Evolutionary conservation across 805 yeast genomes (phyloP).

Genomic region (Metschnikowia shivogae): DNA sequence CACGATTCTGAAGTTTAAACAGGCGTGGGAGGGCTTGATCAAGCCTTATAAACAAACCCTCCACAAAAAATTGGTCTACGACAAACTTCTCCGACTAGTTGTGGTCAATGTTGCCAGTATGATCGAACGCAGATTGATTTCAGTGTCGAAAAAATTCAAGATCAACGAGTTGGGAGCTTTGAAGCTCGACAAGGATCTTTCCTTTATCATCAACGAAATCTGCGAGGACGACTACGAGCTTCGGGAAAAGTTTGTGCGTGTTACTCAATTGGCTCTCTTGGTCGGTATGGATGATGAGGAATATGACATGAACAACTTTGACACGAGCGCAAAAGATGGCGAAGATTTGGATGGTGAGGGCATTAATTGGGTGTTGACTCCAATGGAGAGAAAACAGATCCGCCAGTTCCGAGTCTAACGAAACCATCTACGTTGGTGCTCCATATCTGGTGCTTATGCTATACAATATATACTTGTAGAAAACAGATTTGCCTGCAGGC

Average conservation of each 20-base stretch:
- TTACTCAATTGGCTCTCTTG: constrained; percentile 79
- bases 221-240: constrained; percentile 69
- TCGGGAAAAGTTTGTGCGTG: constrained; percentile 72
- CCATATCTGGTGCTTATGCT: background rate
- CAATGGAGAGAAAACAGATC: constrained; percentile 65
- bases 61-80: constrained; percentile 48
- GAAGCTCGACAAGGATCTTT: constrained; percentile 76
- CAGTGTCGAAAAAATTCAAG: constrained; percentile 49
- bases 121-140: constrained; percentile 52
- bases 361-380: constrained; percentile 70
- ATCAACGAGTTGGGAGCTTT: constrained; percentile 82
- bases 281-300: constrained; percentile 74
- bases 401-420: constrained; percentile 51
- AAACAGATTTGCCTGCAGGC: no score
- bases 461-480: background rate
- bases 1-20: constrained; percentile 47
- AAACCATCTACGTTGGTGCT: background rate
- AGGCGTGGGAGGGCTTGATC: constrained; percentile 61
- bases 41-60: constrained; percentile 61
- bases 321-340: constrained; percentile 21
- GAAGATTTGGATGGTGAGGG: constrained; percentile 29
- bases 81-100: constrained; percentile 43
- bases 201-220: constrained; percentile 66
- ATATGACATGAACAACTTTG: constrained; percentile 26
- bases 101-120: constrained; percentile 37